These are phyloP conservation scores for Xylaria sp. DNA, from an alignment of 2,329 filamentous ascomycete species.

Conservation along the genomic window DNA sequence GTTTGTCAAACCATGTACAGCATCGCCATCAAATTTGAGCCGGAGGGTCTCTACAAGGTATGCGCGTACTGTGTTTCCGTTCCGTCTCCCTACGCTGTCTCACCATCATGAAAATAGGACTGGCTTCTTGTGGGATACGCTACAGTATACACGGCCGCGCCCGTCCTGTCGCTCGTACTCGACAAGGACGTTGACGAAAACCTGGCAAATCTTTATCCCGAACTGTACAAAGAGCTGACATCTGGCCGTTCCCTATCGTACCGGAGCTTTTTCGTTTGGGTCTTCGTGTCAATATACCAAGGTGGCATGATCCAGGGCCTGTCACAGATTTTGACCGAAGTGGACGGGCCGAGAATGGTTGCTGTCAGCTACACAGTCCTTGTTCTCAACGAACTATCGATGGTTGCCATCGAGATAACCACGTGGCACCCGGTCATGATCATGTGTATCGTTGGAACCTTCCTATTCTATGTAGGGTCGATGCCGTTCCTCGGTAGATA, in stretches of 20 bases:
- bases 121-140: slow-evolving; percentile 98
- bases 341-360: slow-evolving; percentile 76
- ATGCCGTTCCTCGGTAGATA: slow-evolving; percentile 88
- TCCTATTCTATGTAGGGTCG: slow-evolving; percentile 76
- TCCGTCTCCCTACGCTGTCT: slow-evolving; percentile 19
- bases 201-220: slow-evolving; percentile 91
- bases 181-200: slow-evolving; percentile 95
- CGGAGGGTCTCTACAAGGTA: slow-evolving; percentile 86
- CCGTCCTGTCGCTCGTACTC: slow-evolving; percentile 90
- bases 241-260: slow-evolving; percentile 85
- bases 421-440: slow-evolving; percentile 98
- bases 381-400: slow-evolving; percentile 90
- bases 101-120: slow-evolving; percentile 55
- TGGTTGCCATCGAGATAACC: slow-evolving; percentile 95
- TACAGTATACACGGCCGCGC: slow-evolving; percentile 91
- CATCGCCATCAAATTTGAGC: slow-evolving; percentile 89
- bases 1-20: slow-evolving; percentile 98
- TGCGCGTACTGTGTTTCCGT: slow-evolving; percentile 3
- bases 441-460: slow-evolving; percentile 78
- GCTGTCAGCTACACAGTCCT: slow-evolving; percentile 90
- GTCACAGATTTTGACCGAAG: slow-evolving; percentile 81
- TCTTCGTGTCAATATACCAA: slow-evolving; percentile 92
- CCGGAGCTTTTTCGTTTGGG: slow-evolving; percentile 95
- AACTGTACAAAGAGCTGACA: slow-evolving; percentile 97
- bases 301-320: slow-evolving; percentile 95